Percentiles rank a stretch among this genome's conserved stretches.
These are phyloP conservation scores for Pestalotiopsis sp. DNA, from an alignment of 2,329 filamentous ascomycete species.

Conservation along the genomic window DNA sequence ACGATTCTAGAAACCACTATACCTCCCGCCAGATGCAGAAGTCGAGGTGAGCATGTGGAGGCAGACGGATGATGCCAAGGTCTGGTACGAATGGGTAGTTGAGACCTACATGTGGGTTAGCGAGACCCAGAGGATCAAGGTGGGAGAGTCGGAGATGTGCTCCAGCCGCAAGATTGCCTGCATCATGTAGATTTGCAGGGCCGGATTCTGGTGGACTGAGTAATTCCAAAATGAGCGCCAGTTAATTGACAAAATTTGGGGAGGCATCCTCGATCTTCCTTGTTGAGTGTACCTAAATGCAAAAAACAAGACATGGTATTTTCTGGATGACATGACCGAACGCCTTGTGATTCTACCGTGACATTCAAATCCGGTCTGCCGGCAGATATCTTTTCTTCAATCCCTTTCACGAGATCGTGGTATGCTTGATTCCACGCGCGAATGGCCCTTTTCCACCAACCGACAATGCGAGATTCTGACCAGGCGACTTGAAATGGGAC, in stretches of 20 bases:
- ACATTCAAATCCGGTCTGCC: neutral
- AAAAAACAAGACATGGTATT: neutral
- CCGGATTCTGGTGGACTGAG: neutral
- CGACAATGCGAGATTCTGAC: neutral
- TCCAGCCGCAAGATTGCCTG: slow-evolving; percentile 72
- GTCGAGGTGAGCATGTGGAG: slow-evolving; percentile 94
- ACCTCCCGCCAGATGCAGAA: slow-evolving; percentile 82
- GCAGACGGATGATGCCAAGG: slow-evolving; percentile 90
- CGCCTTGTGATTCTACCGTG: slow-evolving; percentile 2
- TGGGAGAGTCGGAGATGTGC: slow-evolving; percentile 68
- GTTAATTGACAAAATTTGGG: neutral
- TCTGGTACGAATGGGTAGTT: slow-evolving; percentile 99
- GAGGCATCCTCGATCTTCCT: neutral
- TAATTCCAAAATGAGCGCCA: neutral
- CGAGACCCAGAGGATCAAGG: slow-evolving; percentile 63
- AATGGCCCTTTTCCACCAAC: neutral
- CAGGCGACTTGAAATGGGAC: neutral
- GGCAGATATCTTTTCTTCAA: neutral
- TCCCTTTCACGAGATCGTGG: neutral
- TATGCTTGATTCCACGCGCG: neutral
- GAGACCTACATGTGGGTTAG: slow-evolving; percentile 76
- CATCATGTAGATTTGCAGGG: slow-evolving; percentile 59
- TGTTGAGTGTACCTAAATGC: neutral
- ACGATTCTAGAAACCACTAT: slow-evolving; percentile 72
- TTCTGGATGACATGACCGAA: slow-evolving; percentile 11